Evolutionary conservation across 1,284 basidiomycete species (phyloP), one percentile per base, ranked within the genome.

Genomic region (Ustilago vetiveriae): DNA sequence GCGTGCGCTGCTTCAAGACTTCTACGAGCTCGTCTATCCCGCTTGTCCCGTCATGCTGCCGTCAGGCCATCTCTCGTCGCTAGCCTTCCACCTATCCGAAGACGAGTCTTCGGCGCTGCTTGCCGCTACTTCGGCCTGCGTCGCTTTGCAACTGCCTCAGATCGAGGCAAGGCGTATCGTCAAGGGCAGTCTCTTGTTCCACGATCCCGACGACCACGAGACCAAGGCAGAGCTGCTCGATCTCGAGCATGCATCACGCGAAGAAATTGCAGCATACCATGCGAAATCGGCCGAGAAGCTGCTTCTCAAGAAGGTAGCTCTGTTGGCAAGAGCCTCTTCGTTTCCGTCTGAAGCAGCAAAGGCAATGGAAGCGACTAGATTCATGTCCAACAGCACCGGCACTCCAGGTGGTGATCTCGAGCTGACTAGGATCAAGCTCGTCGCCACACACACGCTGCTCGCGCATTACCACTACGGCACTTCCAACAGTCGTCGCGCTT

Each of bases 1-100:
- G 10, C 58, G 70, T 21, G 57, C 60, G 9, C 41, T 73, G 33
- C 54, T 75, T 6, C 48, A 62, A 8, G 67, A 68, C 65, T 78
- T 65, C 38, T 78, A 72, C 49, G 69, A 78, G 65, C 64, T 70
- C 21, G 75, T 78, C 23, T 78, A 78, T 35, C 72, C 75, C 2
- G 65, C 67, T 4, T 69, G 68, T 22, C 74, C 75, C 9, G 74
- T 78, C 30, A 66, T 78, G 53, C 46, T 74, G 27, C 69, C 74
- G 4, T 72, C 75, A 3, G 72, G 62, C 10, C 73, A 72, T 30
- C 69, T 78, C 6, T 75, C 75, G 14, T 76, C 75, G 29, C 44
- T 76, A 14, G 74, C 75, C 9, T 78, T 78, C 47, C 72, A 74
- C 32, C 56, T 76, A 26, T 74, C 74, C 43, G 75, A 74, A 33